A percentile compares a stretch with the other conserved stretches of the same genome.
phyloP scores from a whole-genome alignment of 169 alveolate species.

The Eimeria mitis region DNA sequence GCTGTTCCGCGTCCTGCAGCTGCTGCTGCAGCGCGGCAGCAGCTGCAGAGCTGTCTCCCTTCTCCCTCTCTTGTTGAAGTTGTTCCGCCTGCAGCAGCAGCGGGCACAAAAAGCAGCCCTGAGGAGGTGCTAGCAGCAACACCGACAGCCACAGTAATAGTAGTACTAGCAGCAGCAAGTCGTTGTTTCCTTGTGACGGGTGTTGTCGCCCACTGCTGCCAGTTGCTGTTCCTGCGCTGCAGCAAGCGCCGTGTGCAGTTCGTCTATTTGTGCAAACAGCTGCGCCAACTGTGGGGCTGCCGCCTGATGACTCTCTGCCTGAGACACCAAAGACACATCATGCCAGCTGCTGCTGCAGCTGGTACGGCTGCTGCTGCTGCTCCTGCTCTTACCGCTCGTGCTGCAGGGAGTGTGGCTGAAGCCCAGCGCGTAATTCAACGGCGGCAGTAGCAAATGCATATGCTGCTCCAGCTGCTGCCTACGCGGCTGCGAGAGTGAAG shows the following conservation, averaged over 20 bases:
- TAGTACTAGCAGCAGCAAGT: background rate
- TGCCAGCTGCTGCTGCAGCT: background rate
- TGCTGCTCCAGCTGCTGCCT: constrained; percentile 16
- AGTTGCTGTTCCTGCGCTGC: constrained; percentile 74
- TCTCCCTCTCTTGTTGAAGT: constrained; percentile 40
- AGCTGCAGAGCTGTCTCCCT: constrained; percentile 12
- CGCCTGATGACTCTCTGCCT: constrained; percentile 50
- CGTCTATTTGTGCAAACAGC: constrained; percentile 66
- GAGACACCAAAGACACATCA: background rate
- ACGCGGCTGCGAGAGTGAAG: background rate
- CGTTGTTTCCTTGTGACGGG: background rate
- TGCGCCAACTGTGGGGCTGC: constrained; percentile 43
- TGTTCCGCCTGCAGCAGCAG: constrained; percentile 48
- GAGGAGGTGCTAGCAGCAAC: background rate
- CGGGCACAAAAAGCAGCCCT: background rate
- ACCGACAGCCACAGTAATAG: background rate
- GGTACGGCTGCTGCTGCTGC: background rate
- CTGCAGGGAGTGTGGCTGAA: background rate
- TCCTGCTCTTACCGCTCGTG: background rate
- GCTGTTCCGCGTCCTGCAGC: constrained; percentile 44
- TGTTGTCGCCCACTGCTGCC: constrained; percentile 41
- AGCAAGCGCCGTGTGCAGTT: constrained; percentile 75
- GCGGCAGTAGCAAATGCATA: background rate
- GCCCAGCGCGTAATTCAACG: background rate
- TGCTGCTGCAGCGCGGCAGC: constrained; percentile 50